Base-by-base conservation (phyloP, 768 basidiomycete species). In the Lactarius sanguifluus region DNA sequence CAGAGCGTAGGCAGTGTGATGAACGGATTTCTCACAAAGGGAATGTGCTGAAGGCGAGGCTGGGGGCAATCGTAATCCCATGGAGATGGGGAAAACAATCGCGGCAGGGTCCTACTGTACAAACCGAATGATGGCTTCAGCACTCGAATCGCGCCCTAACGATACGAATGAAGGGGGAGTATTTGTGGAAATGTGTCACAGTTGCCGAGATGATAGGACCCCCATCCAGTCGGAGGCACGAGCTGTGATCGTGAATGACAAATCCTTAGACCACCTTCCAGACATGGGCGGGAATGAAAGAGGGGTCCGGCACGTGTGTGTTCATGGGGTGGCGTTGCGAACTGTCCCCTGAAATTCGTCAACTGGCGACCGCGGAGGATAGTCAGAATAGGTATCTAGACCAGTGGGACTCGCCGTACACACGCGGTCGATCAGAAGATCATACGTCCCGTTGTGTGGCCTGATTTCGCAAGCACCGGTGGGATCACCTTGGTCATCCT, bases 251-350 rank as follows among this genome's bases (percentile, higher is more conserved):
- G 9, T 25, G 41, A n/a, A 52, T 59, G 66, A 64, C 58, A 38
- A 47, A 55, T 16, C 62, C 45, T 15, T 59, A 57, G 58, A 61
- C 62, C 57, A 59, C 45, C 50, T 63, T 34, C 47, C 66, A 61
- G 30, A 54, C 50, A 59, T 36, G 9, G 66, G 66, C 40, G 62
- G 58, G 41, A 38, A 67, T 59, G 62, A 64, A 57, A 67, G 62
- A 60, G 62, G 66, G 66, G 57, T 59, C 43, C 16, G 30, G 13
- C 58, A 30, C 52, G 52, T 67, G 63, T 56, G 66, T 67, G 30
- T 30, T 43, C 62, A 55, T 43, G 41, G 23, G 20, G 54, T 36
- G 50, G 58, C 32, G 20, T 18, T 56, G 58, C 41, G 43, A 30
- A 64, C 45, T 54, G 41, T 59, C 32, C 30, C 62, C 57, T 38